Evolutionary conservation across 352 stramenopile species (phyloP).

Genomic region (Blastocystis sp.): DNA sequence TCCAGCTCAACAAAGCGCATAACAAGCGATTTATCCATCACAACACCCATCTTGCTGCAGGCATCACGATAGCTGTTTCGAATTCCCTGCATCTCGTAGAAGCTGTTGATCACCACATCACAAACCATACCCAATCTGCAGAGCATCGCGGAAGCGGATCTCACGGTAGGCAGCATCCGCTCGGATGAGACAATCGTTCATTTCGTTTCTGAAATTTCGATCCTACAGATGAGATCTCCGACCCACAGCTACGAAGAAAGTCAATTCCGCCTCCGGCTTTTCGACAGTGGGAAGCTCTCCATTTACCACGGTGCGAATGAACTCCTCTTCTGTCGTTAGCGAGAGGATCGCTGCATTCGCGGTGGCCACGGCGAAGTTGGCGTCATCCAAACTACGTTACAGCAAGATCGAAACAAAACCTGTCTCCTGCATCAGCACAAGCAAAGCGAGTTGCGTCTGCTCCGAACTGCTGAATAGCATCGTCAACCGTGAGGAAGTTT

Average conservation of each 20-base stretch:
- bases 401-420: constrained; percentile 52
- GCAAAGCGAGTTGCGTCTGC: constrained; percentile 93
- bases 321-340: constrained; percentile 92
- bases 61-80: constrained; percentile 94
- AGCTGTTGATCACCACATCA: constrained; percentile 67
- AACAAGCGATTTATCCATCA: constrained; percentile 86
- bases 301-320: constrained; percentile 85
- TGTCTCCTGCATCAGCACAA: constrained; percentile 92
- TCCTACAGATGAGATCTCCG: constrained; percentile 67
- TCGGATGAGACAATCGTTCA: constrained; percentile 75
- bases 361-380: constrained; percentile 94
- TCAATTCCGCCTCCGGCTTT: constrained; percentile 56
- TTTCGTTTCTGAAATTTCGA: constrained; percentile 49
- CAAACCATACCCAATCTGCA: constrained; percentile 76
- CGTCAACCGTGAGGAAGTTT: constrained; percentile 98
- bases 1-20: constrained; percentile 85
- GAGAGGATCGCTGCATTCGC: constrained; percentile 93
- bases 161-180: constrained; percentile 75
- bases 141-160: constrained; percentile 88
- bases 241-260: neutral
- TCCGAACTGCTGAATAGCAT: constrained; percentile 88
- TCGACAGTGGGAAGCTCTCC: constrained; percentile 75
- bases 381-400: constrained; percentile 83
- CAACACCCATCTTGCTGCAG: constrained; percentile 72
- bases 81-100: constrained; percentile 95